Evolutionary conservation across 371 early-diverging fungal species (phyloP).

Genomic region (Lichtheimia ramosa): DNA sequence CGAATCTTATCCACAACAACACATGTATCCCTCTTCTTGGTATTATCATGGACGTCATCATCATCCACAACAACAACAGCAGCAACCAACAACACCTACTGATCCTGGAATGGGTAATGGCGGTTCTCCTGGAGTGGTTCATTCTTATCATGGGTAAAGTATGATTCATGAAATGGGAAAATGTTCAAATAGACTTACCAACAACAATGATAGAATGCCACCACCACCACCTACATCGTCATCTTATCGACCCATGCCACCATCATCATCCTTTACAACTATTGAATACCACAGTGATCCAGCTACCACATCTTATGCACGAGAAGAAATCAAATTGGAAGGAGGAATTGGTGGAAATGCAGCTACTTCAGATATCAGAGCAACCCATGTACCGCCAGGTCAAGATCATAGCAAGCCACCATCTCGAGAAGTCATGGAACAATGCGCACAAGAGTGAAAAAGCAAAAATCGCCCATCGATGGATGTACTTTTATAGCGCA

Average conservation of each 20-base stretch:
- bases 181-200: background rate
- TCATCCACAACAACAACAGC: background rate
- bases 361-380: background rate
- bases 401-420: too few species aligned
- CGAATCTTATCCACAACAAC: constrained; percentile 1
- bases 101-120: background rate
- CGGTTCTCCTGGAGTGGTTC: background rate
- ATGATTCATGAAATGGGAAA: background rate
- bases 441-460: too few species aligned
- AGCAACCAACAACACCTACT: background rate
- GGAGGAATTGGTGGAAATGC: background rate
- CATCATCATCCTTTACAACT: background rate
- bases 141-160: background rate
- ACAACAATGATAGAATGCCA: background rate
- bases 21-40: constrained; percentile 7
- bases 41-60: constrained; percentile 8
- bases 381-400: background rate
- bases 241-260: background rate
- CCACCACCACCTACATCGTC: background rate
- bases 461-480: too few species aligned
- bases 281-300: constrained; percentile 1
- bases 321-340: background rate
- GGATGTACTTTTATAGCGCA: too few species aligned
- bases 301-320: background rate
- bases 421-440: too few species aligned